Base-by-base conservation (phyloP, 306 rosid genomes). In the Hippophae rhamnoides region DNA sequence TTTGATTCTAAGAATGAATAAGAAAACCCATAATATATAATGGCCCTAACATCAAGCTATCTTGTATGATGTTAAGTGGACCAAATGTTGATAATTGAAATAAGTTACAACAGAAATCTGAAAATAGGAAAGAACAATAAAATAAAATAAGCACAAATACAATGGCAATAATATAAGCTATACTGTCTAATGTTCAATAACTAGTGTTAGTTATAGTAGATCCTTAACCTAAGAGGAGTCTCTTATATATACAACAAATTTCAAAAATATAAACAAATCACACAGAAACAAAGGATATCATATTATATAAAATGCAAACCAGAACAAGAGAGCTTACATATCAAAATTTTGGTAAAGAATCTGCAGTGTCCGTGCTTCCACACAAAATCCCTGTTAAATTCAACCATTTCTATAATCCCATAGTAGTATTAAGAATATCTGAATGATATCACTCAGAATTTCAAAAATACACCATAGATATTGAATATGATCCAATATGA, bases 331-430 rank as follows among this genome's bases (percentile, higher is more conserved):
- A 57, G 58, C 96, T 85, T 74, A 90, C 98, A 90, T 81, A 72
- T 90, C 98, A 83, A 90, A 90, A 71, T 85, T 87, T 67, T 74
- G 89, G 73, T 85, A 90, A 73, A 90, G 98, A 74, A 83, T 75
- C 74, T 76, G 83, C 82, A 90, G 61, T 25, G 96, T 87, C 58
- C 98, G 81, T 57, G 95, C 92, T 77, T 90, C 98, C 67, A 90
- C 79, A 69, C 98, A 90, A 74, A 90, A 90, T 13, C 96, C 96
- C 98, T 90, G 75, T 71, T 71, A 70, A 68, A 66, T 60, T 78
- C 60, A 67, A 72, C 67, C 67, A 54, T 54, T 63, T 53, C 13
- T 41, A 64, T 52, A 42, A 63, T 79, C 45, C 76, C 57, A 59
- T 66, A 48, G 51, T 41, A 18, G 43, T 59, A 58, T 55, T 47